Percentiles rank a stretch among this genome's conserved stretches.
Evolutionary conservation across 176 grass and related monocot genomes (phyloP).

Genomic region (Dactylis glomerata): DNA sequence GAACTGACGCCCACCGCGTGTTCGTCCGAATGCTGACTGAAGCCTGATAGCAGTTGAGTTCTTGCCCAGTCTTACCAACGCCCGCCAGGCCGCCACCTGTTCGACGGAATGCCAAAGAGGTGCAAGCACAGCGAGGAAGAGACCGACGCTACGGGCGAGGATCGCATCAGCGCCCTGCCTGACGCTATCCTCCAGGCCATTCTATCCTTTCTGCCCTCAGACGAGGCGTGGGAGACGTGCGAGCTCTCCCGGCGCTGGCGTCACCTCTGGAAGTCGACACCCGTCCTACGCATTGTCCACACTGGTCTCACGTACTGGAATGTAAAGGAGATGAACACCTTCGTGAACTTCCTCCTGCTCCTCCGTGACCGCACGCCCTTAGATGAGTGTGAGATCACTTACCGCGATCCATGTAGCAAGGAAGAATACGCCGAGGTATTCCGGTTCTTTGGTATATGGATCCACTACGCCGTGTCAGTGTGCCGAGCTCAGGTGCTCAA

Average conservation of each 20-base stretch:
- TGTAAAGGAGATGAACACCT: background rate
- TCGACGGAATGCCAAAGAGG: background rate
- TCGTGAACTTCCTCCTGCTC: slow-evolving; percentile 5
- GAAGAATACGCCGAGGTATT: background rate
- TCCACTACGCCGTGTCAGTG: background rate
- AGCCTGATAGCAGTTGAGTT: background rate
- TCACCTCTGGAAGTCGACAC: slow-evolving; percentile 9
- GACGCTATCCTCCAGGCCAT: background rate
- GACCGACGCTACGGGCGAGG: background rate
- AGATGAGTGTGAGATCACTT: background rate
- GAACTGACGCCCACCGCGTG: background rate
- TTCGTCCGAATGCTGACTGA: background rate
- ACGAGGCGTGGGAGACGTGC: background rate
- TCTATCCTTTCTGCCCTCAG: background rate
- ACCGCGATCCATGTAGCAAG: no score
- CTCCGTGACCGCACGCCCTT: background rate
- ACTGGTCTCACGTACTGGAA: background rate
- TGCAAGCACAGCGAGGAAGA: background rate
- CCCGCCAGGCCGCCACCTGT: background rate
- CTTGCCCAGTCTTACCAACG: background rate
- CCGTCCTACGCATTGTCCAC: background rate
- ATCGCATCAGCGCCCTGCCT: slow-evolving; percentile 6
- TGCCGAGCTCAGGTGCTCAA: background rate
- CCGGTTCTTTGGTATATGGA: background rate
- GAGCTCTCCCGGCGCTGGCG: background rate